These are phyloP conservation scores for Xylariomycetidae sp. DNA, from an alignment of 2,329 filamentous ascomycete genomes.

Conservation along the genomic window DNA sequence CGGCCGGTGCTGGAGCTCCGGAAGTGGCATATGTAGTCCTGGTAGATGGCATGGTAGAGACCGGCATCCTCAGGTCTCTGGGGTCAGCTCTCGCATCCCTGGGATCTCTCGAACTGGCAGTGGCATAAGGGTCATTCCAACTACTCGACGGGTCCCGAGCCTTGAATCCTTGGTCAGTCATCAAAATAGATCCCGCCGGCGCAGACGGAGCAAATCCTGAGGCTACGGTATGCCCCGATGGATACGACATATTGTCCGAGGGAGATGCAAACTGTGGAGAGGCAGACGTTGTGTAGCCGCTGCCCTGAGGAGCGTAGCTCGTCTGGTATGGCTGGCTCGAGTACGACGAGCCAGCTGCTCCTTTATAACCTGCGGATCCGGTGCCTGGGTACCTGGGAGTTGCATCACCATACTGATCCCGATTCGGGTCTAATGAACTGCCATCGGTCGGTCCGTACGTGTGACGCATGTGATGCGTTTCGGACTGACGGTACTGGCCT, in stretches of 20 bases:
- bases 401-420: conserved; percentile 35
- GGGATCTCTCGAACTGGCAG: conserved; percentile 12
- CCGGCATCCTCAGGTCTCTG: conserved; percentile 22
- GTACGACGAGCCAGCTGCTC: conserved; percentile 36
- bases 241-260: conserved; percentile 21
- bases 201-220: conserved; percentile 25
- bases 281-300: neutral
- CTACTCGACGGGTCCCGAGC: no score
- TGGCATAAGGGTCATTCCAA: conserved; percentile 24
- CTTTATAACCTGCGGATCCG: conserved; percentile 45
- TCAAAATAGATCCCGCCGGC: no score
- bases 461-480: conserved; percentile 43
- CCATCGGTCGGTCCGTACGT: conserved; percentile 40
- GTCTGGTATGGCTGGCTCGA: conserved; percentile 26
- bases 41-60: conserved; percentile 24
- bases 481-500: conserved; percentile 55
- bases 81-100: conserved; percentile 16
- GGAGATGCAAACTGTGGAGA: conserved; percentile 24
- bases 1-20: conserved; percentile 20
- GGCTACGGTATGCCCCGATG: conserved; percentile 17
- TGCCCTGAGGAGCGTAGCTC: conserved; percentile 23
- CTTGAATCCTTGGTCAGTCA: no score
- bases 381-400: conserved; percentile 47
- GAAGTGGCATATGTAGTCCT: conserved; percentile 27
- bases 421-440: conserved; percentile 19